Evolutionary conservation across 257 asterid species (phyloP).

Genomic region (Solanum verrucosum): DNA sequence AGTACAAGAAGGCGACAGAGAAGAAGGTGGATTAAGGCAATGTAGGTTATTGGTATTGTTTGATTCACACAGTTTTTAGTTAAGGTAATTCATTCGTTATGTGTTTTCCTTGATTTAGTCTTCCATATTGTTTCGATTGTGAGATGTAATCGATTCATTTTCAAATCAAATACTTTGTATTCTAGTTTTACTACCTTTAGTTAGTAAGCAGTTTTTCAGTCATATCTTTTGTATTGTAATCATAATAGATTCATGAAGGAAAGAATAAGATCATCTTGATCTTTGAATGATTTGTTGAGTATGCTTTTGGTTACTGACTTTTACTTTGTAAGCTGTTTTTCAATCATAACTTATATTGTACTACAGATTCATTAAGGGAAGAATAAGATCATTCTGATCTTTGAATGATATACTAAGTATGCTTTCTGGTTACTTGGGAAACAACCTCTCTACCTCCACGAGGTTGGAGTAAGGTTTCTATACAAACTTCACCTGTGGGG

Average conservation of each 20-base stretch:
- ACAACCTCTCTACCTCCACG: background rate
- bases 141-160: background rate
- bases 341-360: background rate
- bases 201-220: background rate
- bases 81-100: background rate
- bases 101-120: background rate
- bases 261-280: background rate
- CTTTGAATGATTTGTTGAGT: background rate
- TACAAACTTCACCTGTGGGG: background rate
- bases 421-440: background rate
- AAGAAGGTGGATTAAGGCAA: conserved; percentile 22
- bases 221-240: background rate
- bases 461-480: background rate
- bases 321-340: background rate
- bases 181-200: background rate
- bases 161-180: background rate
- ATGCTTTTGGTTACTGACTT: background rate
- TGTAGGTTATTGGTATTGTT: background rate
- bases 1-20: conserved; percentile 23
- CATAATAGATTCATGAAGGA: background rate
- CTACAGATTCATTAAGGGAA: background rate
- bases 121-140: background rate
- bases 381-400: background rate
- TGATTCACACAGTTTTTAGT: background rate
- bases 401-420: background rate